These are phyloP conservation scores for Pseudonectria foliicola DNA, from an alignment of 2,329 filamentous ascomycete genomes.

Conservation along the genomic window DNA sequence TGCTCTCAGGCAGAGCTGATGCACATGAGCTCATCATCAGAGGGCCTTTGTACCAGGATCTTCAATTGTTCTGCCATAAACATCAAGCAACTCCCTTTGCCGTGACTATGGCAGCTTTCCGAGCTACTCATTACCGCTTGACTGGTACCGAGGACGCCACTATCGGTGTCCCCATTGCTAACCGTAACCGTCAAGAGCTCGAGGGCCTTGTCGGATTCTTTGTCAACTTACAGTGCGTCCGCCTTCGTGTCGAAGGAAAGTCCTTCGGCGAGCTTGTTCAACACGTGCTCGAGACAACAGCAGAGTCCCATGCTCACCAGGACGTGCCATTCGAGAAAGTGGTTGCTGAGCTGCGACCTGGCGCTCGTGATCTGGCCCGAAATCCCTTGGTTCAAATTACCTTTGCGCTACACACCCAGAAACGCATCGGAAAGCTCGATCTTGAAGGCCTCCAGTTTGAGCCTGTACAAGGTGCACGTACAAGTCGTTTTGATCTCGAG, in stretches of 20 bases:
- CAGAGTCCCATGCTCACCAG: background rate
- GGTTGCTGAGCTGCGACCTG: constrained; percentile 7
- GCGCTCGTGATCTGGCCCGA: no score
- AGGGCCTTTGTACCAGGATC: constrained; percentile 1
- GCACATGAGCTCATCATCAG: constrained; percentile 5
- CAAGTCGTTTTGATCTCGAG: constrained; percentile 18
- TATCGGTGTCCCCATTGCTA: constrained; percentile 14
- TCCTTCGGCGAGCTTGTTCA: no score
- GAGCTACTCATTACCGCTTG: constrained; percentile 19
- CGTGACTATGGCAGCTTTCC: constrained; percentile 19
- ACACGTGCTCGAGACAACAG: no score
- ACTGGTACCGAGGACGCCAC: constrained; percentile 17
- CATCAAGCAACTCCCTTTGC: constrained; percentile 6
- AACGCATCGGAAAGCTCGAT: constrained; percentile 10
- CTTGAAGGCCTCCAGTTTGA: constrained; percentile 12
- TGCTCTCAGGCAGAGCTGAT: constrained; percentile 8
- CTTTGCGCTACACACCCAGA: constrained; percentile 8
- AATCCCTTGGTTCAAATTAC: no score
- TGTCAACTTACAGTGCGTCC: constrained; percentile 20
- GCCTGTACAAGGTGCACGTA: background rate
- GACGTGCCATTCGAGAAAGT: constrained; percentile 9
- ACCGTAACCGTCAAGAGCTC: constrained; percentile 10
- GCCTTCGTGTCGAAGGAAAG: constrained; percentile 7
- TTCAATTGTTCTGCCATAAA: constrained; percentile 7
- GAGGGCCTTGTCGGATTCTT: constrained; percentile 19